These are phyloP conservation scores for Mycena indigotica DNA, from an alignment of 768 basidiomycete genomes.

Conservation along the genomic window DNA sequence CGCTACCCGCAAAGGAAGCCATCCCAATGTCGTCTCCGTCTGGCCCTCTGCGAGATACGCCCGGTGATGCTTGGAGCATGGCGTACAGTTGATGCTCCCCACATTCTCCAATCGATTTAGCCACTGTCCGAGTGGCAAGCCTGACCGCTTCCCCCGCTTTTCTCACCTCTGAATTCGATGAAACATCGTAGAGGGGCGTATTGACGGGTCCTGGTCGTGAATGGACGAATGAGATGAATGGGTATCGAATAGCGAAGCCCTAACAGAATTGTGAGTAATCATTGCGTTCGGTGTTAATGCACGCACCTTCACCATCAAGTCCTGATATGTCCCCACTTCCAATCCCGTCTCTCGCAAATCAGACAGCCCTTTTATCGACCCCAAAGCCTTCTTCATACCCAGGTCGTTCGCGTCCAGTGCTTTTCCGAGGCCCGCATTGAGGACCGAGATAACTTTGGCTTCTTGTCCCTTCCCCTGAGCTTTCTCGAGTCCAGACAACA, in stretches of 20 bases:
- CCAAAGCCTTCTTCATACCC: neutral
- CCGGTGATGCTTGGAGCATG: neutral
- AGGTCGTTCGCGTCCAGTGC: neutral
- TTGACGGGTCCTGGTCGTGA: neutral
- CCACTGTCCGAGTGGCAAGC: neutral
- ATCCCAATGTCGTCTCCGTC: neutral
- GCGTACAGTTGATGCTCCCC: neutral
- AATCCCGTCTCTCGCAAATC: neutral
- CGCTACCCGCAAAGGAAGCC: neutral
- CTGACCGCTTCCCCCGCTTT: neutral
- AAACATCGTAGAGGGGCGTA: neutral
- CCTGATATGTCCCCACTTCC: neutral
- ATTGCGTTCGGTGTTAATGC: neutral
- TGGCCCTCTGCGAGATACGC: neutral
- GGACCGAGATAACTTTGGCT: neutral
- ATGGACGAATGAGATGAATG: neutral
- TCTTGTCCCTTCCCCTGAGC: neutral
- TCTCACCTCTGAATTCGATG: neutral
- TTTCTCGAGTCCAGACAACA: neutral
- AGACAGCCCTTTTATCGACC: neutral
- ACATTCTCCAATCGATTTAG: neutral
- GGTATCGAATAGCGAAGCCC: neutral
- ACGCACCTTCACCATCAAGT: neutral
- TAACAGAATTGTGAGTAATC: neutral
- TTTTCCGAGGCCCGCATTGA: neutral